Evolutionary conservation across 352 stramenopile genomes (phyloP), one percentile per base, ranked within the genome.

Genomic region (Pythium rishiriense): DNA sequence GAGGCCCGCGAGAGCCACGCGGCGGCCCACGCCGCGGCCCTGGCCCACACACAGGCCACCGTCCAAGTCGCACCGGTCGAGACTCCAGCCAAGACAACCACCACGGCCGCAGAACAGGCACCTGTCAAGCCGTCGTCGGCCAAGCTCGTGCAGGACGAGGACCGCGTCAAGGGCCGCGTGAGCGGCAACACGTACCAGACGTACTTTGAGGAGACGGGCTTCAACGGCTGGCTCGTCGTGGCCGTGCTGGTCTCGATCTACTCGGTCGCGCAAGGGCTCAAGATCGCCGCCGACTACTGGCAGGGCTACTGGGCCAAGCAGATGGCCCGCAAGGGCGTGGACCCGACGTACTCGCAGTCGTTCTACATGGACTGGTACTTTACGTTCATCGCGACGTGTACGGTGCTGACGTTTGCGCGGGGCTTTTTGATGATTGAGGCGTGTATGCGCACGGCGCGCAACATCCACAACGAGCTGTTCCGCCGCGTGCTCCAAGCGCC

Each of bases 401-500:
- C 69, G 0, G 19, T 71, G 1, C 7, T 79, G 0, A 74, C 63
- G 2, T 48, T 83, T 0, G 59, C 9, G 0, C 74, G 74, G 1
- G 69, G 56, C 0, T 4, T 83, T 4, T 53, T 81, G 29, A 60
- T 83, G 8, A 81, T 81, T n/a, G 73, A 78, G 26, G 69, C 57
- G 2, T 79, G 66, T 47, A 61, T 85, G 39, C 73, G 68, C 4
- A 72, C 52, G 2, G 77, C 72, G 1, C 64, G 73, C 39, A 62
- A 70, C n/a, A 58, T 85, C 33, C 76, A 83, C 46, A 57, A 85
- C 29, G 69, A 82, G 25, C 68, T 81, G 0, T 85, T 85, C 45
- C 66, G 69, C 17, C 75, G 70, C 3, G 76, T 87, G 1, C 33
- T 90, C 9, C 17, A 50, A 6, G 81, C 81, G 7, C 78, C 78